Evolutionary conservation across 805 yeast species (phyloP).

Genomic region (Saccharomyces kudriavzevii): DNA sequence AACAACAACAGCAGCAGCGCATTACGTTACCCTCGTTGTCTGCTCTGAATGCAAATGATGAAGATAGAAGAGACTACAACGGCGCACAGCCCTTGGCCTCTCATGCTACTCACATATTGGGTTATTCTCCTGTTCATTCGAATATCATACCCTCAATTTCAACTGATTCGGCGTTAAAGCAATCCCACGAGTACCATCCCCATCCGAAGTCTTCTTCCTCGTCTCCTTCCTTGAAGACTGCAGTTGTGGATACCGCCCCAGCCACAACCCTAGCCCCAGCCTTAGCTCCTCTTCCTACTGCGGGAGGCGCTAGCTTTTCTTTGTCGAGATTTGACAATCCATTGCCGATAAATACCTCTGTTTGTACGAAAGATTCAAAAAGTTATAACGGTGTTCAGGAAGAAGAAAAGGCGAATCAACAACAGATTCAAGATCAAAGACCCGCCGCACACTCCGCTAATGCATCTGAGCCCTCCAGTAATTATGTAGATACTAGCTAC

Average conservation of each 20-base stretch:
- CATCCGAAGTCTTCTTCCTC: conserved; percentile 27
- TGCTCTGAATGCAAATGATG: not conserved
- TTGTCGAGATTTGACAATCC: not conserved
- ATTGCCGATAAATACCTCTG: not conserved
- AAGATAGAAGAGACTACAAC: conserved; percentile 4
- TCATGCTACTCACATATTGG: not conserved
- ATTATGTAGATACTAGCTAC: not conserved
- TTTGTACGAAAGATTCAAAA: not conserved
- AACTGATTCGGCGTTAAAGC: not conserved
- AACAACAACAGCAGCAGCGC: conserved; percentile 1
- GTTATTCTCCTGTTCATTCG: conserved; percentile 1
- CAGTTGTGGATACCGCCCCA: not conserved
- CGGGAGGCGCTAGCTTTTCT: not conserved
- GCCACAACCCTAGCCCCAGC: not conserved
- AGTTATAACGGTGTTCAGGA: not conserved
- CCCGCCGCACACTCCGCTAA: not conserved
- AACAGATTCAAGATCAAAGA: not conserved
- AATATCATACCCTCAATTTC: not conserved
- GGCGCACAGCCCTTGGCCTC: conserved; percentile 3
- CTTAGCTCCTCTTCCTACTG: conserved; percentile 1
- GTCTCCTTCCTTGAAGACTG: conserved; percentile 16
- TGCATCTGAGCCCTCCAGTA: not conserved
- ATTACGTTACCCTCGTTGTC: conserved; percentile 6
- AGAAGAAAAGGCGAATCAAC: not conserved
- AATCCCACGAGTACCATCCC: conserved; percentile 10